phyloP scores from a whole-genome alignment of 2,329 filamentous ascomycete genomes.

The Talaromyces sp. region DNA sequence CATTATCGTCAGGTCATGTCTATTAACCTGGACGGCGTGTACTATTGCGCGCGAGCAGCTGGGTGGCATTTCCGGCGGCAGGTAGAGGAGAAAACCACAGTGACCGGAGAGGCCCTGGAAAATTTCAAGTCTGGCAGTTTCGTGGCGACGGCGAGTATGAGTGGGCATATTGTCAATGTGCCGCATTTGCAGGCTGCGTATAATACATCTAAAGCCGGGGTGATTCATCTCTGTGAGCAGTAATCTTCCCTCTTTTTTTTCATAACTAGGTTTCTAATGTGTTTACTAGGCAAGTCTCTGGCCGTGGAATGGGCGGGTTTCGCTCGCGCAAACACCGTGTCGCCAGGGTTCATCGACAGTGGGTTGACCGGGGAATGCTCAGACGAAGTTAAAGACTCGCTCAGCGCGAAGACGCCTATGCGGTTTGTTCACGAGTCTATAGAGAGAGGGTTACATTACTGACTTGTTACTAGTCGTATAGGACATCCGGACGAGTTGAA shows the following conservation, averaged over 20 bases:
- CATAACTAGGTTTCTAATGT: not conserved
- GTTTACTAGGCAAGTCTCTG: constrained; percentile 54
- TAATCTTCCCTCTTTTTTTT: not conserved
- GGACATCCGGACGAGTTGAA: constrained; percentile 28
- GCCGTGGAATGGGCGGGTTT: constrained; percentile 73
- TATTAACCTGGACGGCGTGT: not conserved
- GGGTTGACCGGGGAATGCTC: not conserved
- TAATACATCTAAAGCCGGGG: not conserved
- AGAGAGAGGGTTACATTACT: not conserved
- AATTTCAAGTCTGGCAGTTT: not conserved
- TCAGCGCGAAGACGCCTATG: not conserved
- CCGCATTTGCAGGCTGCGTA: not conserved
- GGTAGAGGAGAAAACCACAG: not conserved
- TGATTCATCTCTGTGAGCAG: not conserved
- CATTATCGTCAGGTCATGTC: constrained; percentile 1
- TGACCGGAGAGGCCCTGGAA: not conserved
- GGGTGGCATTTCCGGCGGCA: not conserved
- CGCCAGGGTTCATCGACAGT: not conserved
- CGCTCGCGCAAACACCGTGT: constrained; percentile 59
- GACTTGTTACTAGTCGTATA: not conserved
- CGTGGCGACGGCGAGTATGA: not conserved
- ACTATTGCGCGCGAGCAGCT: not conserved
- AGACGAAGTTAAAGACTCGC: not conserved
- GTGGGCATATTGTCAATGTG: not conserved
- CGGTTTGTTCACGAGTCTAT: not conserved